phyloP scores from a whole-genome alignment of 495 filamentous ascomycete species.

The Lichenothelia convexa region DNA sequence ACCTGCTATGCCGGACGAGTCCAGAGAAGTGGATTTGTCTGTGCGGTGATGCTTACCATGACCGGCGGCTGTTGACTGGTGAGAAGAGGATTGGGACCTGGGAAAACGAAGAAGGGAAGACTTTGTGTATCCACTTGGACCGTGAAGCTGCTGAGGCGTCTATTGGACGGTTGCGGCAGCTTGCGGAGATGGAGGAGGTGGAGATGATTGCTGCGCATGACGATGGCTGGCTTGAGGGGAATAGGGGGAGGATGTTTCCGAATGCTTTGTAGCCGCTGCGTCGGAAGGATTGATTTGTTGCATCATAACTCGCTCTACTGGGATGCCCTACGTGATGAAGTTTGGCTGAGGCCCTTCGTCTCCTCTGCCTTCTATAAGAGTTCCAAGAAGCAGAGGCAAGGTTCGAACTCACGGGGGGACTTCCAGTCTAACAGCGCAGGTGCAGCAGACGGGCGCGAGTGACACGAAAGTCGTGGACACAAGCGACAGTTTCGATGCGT shows the following conservation, averaged over 20 bases:
- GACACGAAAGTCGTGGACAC: too few relatives aligned
- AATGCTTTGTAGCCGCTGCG: constrained; percentile 2
- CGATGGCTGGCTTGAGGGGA: constrained; percentile 15
- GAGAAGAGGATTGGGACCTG: constrained; percentile 20
- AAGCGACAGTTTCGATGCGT: too few relatives aligned
- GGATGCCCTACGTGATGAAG: too few relatives aligned
- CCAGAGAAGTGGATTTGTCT: constrained; percentile 18
- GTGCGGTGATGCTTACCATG: constrained; percentile 22
- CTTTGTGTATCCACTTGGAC: constrained; percentile 19
- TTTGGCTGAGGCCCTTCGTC: too few relatives aligned
- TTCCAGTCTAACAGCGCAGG: too few relatives aligned
- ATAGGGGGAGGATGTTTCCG: not conserved
- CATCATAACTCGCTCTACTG: too few relatives aligned
- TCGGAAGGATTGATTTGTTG: too few relatives aligned
- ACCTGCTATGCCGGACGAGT: constrained; percentile 16
- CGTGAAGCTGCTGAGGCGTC: constrained; percentile 13
- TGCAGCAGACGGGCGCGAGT: too few relatives aligned
- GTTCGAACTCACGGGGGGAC: too few relatives aligned
- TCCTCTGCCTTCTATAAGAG: too few relatives aligned
- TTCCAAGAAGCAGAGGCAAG: too few relatives aligned
- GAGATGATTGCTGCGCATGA: constrained; percentile 23
- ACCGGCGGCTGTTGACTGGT: constrained; percentile 17
- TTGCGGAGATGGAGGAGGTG: constrained; percentile 12
- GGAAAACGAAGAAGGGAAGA: constrained; percentile 11
- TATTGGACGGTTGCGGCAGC: constrained; percentile 12